Evolutionary conservation across 75 land plant genomes (phyloP).

Genomic region (Cupressus sempervirens): DNA sequence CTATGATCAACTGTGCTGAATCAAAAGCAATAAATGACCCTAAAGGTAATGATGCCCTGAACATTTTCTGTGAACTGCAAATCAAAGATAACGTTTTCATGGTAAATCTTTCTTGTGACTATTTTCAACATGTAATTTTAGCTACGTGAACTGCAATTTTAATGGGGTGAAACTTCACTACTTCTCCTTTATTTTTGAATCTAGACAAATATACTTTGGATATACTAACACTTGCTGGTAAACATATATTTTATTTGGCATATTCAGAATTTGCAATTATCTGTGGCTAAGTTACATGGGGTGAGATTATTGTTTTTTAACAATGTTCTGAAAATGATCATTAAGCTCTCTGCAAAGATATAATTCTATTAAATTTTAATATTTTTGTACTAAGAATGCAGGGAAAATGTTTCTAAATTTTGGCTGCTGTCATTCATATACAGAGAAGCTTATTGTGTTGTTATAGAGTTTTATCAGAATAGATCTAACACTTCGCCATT

Average conservation of each 20-base stretch:
- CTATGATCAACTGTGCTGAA: constrained; percentile 76
- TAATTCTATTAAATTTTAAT: neutral
- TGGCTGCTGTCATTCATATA: neutral
- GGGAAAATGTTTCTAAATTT: neutral
- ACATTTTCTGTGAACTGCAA: neutral
- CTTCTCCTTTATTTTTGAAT: neutral
- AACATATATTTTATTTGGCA: neutral
- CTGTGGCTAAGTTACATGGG: neutral
- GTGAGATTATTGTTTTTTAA: neutral
- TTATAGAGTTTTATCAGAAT: neutral
- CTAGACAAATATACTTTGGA: neutral
- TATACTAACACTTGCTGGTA: neutral
- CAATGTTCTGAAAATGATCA: neutral
- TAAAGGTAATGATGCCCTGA: constrained; percentile 37
- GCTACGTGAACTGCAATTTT: neutral
- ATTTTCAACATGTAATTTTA: neutral
- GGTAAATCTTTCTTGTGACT: neutral
- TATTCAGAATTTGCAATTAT: neutral
- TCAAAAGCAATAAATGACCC: constrained; percentile 80
- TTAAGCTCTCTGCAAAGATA: neutral
- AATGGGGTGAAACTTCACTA: neutral
- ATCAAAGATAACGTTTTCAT: neutral
- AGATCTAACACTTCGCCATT: neutral
- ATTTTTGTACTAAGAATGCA: neutral
- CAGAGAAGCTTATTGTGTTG: neutral